Conservation (phyloP, 495 filamentous ascomycete species). For the Stereocaulon alpinum region DNA sequence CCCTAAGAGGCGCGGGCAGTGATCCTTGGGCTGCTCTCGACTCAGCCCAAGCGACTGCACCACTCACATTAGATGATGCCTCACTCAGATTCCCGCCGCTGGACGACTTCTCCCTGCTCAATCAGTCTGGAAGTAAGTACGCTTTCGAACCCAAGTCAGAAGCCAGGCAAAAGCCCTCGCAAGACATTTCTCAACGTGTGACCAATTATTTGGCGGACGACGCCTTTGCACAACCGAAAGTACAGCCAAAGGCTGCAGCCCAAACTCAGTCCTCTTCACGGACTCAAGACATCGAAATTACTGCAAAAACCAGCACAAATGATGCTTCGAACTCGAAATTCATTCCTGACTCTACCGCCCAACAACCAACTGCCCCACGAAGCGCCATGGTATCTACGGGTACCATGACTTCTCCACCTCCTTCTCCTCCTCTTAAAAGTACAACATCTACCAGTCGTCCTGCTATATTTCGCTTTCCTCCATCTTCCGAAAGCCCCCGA, state of each 20-base stretch:
- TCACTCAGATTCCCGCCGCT: conserved; percentile 80
- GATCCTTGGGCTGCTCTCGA: conserved; percentile 91
- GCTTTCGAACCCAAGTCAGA: conserved; percentile 59
- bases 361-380: conserved; percentile 49
- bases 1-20: conserved; percentile 53
- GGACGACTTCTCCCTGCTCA: conserved; percentile 84
- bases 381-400: conserved; percentile 83
- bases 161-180: conserved; percentile 35
- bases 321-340: conserved; percentile 17
- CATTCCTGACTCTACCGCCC: conserved; percentile 19
- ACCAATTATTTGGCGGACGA: conserved; percentile 82
- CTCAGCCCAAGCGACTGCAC: conserved; percentile 40
- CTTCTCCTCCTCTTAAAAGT: conserved; percentile 39
- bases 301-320: neutral
- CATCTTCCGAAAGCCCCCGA: conserved; percentile 42
- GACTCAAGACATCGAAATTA: neutral
- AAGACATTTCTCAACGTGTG: conserved; percentile 61
- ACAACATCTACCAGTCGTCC: conserved; percentile 36
- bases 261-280: conserved; percentile 24
- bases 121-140: conserved; percentile 78
- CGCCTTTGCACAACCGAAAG: conserved; percentile 53
- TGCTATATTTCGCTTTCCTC: conserved; percentile 49
- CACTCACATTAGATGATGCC: conserved; percentile 53
- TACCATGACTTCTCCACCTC: conserved; percentile 78
- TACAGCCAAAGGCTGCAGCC: conserved; percentile 27